Conservation (phyloP, 2,329 filamentous ascomycete species). For the Monosporascus sp. region DNA sequence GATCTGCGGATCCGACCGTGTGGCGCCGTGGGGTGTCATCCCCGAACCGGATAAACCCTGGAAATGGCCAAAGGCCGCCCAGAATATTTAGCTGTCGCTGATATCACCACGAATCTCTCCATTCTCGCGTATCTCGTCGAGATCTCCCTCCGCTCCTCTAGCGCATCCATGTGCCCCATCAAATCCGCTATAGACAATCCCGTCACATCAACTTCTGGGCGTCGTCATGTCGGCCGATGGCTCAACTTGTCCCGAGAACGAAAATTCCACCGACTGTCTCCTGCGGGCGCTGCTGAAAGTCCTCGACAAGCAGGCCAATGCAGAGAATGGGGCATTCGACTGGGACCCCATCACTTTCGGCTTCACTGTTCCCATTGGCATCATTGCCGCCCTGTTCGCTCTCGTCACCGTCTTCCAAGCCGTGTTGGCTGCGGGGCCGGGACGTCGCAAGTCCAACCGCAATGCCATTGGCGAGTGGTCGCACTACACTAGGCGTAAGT, state of each 20-base stretch:
- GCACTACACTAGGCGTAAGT: background rate
- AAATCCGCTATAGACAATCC: too few species aligned
- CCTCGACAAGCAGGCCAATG: conserved; percentile 14
- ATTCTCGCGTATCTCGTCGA: too few species aligned
- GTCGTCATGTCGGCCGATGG: background rate
- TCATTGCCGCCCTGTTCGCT: conserved; percentile 59
- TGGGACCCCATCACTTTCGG: conserved; percentile 5
- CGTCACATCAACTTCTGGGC: too few species aligned
- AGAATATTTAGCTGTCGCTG: too few species aligned
- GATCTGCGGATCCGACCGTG: too few species aligned
- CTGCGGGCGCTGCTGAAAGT: background rate
- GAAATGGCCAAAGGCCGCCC: too few species aligned
- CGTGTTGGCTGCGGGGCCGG: background rate
- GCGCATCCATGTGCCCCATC: too few species aligned
- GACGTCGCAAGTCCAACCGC: background rate
- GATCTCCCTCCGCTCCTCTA: too few species aligned
- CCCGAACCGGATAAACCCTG: too few species aligned
- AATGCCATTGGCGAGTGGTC: background rate
- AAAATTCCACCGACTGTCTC: background rate
- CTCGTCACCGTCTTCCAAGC: conserved; percentile 48
- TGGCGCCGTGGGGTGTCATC: too few species aligned
- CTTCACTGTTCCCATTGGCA: conserved; percentile 1
- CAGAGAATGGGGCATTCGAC: conserved; percentile 5
- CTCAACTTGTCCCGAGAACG: background rate
- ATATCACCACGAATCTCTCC: too few species aligned